Percentiles rank a stretch among this genome's conserved stretches.
phyloP scores from a whole-genome alignment of 2,329 filamentous ascomycete species.

The Scopulariopsis brevicaulis region DNA sequence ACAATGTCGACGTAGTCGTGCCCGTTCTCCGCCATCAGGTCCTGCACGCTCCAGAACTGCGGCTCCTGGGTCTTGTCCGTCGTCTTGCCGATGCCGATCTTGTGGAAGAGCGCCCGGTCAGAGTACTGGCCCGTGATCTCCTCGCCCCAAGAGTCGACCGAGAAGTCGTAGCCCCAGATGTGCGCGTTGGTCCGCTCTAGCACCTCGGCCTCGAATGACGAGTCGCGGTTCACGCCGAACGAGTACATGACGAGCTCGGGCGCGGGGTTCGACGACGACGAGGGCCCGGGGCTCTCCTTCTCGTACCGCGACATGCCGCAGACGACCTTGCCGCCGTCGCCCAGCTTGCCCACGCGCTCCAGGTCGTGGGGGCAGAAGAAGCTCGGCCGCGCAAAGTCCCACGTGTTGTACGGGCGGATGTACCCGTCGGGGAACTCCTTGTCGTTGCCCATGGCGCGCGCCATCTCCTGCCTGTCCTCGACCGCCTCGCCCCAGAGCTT shows the following conservation, averaged over 20 bases:
- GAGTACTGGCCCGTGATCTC: conserved; percentile 13
- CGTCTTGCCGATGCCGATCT: conserved; percentile 17
- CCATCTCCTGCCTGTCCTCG: background rate
- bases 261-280: conserved; percentile 3
- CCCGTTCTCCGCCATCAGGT: conserved; percentile 23
- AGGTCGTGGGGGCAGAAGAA: conserved; percentile 27
- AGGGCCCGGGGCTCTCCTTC: conserved; percentile 6
- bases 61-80: conserved; percentile 14
- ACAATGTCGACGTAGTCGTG: conserved; percentile 26
- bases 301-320: conserved; percentile 27
- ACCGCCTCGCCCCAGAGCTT: background rate
- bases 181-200: conserved; percentile 22
- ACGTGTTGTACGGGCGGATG: conserved; percentile 19
- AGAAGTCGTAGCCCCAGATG: conserved; percentile 27
- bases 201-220: conserved; percentile 24
- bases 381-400: conserved; percentile 25
- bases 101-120: conserved; percentile 18
- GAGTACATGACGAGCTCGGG: conserved; percentile 22
- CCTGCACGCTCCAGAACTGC: conserved; percentile 20
- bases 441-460: background rate
- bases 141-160: conserved; percentile 18
- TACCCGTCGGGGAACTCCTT: conserved; percentile 1
- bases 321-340: conserved; percentile 30
- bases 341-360: conserved; percentile 23
- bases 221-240: conserved; percentile 24